phyloP scores from a whole-genome alignment of 176 grass and related monocot genomes.

The Oryza meridionalis region DNA sequence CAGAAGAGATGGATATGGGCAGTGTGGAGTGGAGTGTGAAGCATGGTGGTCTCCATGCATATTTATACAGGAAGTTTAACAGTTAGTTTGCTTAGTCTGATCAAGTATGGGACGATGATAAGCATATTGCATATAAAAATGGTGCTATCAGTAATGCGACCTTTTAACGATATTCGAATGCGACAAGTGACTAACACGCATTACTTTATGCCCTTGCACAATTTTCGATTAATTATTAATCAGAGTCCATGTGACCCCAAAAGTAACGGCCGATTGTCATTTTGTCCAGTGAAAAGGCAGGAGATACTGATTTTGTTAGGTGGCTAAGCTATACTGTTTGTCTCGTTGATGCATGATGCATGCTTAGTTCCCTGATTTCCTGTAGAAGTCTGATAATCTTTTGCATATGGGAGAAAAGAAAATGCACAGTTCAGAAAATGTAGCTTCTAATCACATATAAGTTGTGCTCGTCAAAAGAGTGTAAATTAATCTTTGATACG shows the following conservation, averaged over 20 bases:
- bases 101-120: not conserved
- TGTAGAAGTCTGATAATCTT: not conserved
- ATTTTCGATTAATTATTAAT: not conserved
- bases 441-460: not conserved
- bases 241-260: constrained; percentile 1
- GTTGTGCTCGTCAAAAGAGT: not conserved
- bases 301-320: not conserved
- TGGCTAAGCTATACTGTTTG: not conserved
- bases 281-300: not conserved
- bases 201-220: not conserved
- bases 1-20: not conserved
- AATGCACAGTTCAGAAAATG: not conserved
- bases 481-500: not conserved
- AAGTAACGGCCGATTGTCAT: not conserved
- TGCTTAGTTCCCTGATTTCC: not conserved
- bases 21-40: not conserved
- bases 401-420: not conserved
- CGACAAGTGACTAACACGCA: not conserved
- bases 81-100: not conserved
- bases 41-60: constrained; percentile 5
- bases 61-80: not conserved
- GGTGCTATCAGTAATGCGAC: not conserved
- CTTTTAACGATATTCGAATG: not conserved
- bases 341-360: not conserved
- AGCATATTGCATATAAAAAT: not conserved